Conservation (phyloP, 2,329 filamentous ascomycete species). For the Alternaria alternata region DNA sequence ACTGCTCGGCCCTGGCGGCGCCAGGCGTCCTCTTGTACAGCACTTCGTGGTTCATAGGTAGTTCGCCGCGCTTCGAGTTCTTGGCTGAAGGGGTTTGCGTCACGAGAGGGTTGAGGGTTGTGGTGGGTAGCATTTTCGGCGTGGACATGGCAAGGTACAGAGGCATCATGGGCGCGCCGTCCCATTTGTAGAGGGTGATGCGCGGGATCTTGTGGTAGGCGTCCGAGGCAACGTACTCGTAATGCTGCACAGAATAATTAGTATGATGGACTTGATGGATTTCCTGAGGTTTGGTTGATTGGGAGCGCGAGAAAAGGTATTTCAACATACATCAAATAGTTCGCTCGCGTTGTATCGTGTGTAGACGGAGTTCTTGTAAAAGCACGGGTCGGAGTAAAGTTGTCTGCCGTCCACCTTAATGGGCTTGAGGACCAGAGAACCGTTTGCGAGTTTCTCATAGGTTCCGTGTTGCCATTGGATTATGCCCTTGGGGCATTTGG, state of each 20-base stretch:
- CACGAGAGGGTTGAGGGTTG: constrained; percentile 66
- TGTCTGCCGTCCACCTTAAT: constrained; percentile 73
- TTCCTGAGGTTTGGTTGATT: neutral
- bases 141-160: constrained; percentile 71
- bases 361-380: constrained; percentile 63
- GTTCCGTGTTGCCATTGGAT: constrained; percentile 79
- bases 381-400: constrained; percentile 70
- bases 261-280: neutral
- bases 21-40: constrained; percentile 46
- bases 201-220: constrained; percentile 68
- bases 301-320: neutral
- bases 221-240: constrained; percentile 60
- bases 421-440: constrained; percentile 67
- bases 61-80: constrained; percentile 48
- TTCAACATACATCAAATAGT: constrained; percentile 62
- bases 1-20: constrained; percentile 53
- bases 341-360: constrained; percentile 73
- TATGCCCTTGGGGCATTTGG: constrained; percentile 69
- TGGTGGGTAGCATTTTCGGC: constrained; percentile 74
- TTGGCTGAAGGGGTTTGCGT: constrained; percentile 46
- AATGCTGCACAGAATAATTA: constrained; percentile 45
- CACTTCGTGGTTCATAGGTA: constrained; percentile 54
- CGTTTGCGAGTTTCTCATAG: constrained; percentile 64
- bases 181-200: constrained; percentile 69
- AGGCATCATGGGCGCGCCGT: constrained; percentile 71